A percentile compares a stretch with the other conserved stretches of the same genome.
Evolutionary conservation across 2,329 filamentous ascomycete species (phyloP).

Genomic region (Fusarium sp.): DNA sequence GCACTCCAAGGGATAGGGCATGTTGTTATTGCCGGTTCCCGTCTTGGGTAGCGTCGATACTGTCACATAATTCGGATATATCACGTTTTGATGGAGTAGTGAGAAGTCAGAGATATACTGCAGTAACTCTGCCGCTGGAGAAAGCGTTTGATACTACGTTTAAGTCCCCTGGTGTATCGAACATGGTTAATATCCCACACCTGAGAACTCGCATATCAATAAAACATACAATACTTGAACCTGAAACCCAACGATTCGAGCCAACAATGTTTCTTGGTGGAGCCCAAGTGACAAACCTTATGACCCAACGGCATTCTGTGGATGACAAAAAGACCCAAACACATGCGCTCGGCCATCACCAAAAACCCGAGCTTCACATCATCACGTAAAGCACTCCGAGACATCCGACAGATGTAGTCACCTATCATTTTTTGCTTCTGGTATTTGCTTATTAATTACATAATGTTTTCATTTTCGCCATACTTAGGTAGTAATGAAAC

Average conservation of each 20-base stretch:
- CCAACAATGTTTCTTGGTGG: not conserved
- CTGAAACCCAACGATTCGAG: not conserved
- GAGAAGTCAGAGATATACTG: not conserved
- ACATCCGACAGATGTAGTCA: not conserved
- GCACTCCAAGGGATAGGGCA: too few relatives aligned
- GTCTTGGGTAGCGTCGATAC: not conserved
- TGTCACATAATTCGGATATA: not conserved
- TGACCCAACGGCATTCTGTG: not conserved
- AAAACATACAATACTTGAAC: not conserved
- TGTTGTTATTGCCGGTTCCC: not conserved
- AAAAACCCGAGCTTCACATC: conserved; percentile 12
- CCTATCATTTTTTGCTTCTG: not conserved
- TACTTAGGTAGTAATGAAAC: not conserved
- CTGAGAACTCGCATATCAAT: not conserved
- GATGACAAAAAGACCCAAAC: conserved; percentile 5
- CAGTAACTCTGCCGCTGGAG: not conserved
- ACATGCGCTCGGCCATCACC: conserved; percentile 6
- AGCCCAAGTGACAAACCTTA: not conserved
- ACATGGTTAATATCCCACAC: not conserved
- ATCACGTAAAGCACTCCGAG: conserved; percentile 3
- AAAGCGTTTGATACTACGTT: not conserved
- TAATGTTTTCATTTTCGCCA: not conserved
- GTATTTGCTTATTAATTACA: not conserved
- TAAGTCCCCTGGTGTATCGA: not conserved
- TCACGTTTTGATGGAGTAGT: not conserved